Conservation (phyloP, 106 monocot species). For the Dioscorea zingiberensis region DNA sequence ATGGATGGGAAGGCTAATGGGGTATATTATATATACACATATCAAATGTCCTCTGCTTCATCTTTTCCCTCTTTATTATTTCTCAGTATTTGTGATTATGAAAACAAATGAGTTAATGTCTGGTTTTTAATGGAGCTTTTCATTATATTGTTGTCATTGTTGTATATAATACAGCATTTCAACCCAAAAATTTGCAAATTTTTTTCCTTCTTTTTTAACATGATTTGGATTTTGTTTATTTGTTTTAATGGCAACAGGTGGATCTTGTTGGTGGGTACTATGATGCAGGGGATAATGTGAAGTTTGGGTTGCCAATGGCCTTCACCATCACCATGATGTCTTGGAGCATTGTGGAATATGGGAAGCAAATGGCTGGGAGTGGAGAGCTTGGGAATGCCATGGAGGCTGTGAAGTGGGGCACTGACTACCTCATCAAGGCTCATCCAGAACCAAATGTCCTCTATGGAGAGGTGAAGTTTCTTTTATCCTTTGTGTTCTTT, state of each 20-base stretch:
- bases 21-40: constrained; percentile 30
- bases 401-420: constrained; percentile 95
- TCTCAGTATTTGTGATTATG: too few relatives aligned
- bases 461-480: constrained; percentile 61
- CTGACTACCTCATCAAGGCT: constrained; percentile 91
- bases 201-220: background rate
- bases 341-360: constrained; percentile 86
- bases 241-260: constrained; percentile 22
- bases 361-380: constrained; percentile 65
- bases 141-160: too few relatives aligned
- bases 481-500: too few relatives aligned
- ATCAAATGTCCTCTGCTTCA: too few relatives aligned
- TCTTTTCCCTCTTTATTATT: too few relatives aligned
- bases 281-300: constrained; percentile 81
- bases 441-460: constrained; percentile 89
- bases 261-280: constrained; percentile 83
- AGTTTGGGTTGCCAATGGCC: constrained; percentile 74
- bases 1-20: constrained; percentile 75
- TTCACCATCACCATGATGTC: constrained; percentile 72
- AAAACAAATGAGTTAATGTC: too few relatives aligned
- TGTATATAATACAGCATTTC: too few relatives aligned
- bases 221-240: background rate
- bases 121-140: too few relatives aligned
- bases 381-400: constrained; percentile 90
- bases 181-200: too few relatives aligned